Evolutionary conservation across 164 flowering plant genomes (phyloP).

Genomic region (grape (Vitis vinifera)): ASM3070453v1 NC_081820.1:27152001-27152500

Average conservation of each 20-base stretch:
- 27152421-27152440: slow-evolving; percentile 53
- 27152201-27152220: neutral
- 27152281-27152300: neutral
- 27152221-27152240: neutral
- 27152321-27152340: slow-evolving; percentile 50
- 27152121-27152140: slow-evolving; percentile 92
- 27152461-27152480: slow-evolving; percentile 41
- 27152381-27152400: slow-evolving; percentile 81
- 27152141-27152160: slow-evolving; percentile 99
- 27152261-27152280: neutral
- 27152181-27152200: slow-evolving; percentile 2
- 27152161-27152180: slow-evolving; percentile 47
- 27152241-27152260: no score
- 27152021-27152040: slow-evolving; percentile 73
- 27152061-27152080: neutral
- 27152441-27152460: slow-evolving; percentile 40
- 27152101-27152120: slow-evolving; percentile 84
- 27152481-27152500: slow-evolving; percentile 31
- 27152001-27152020: slow-evolving; percentile 82
- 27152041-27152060: neutral
- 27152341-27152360: slow-evolving; percentile 88
- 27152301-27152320: neutral
- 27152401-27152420: slow-evolving; percentile 80
- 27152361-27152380: slow-evolving; percentile 81
- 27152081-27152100: slow-evolving; percentile 52